These are phyloP conservation scores for Litsea cubeba DNA, from an alignment of 164 flowering plant species.

Conservation along the genomic window DNA sequence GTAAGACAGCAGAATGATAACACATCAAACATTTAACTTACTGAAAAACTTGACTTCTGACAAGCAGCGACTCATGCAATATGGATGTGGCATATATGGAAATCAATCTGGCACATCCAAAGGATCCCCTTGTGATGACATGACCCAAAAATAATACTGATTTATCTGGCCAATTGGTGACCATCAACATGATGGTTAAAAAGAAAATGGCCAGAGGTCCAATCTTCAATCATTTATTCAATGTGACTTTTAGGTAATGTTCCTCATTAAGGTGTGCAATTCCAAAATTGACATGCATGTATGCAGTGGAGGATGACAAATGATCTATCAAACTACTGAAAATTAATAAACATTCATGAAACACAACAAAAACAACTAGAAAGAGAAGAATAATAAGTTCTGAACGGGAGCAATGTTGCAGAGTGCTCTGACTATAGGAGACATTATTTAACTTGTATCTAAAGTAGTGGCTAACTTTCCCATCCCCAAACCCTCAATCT, in stretches of 20 bases:
- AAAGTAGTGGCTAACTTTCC: slow-evolving; percentile 18
- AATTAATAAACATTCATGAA: too few species aligned
- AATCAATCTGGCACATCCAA: neutral
- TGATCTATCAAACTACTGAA: neutral
- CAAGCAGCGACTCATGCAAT: neutral
- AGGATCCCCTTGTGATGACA: neutral
- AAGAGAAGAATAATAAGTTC: slow-evolving; percentile 9
- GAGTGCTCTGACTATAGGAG: slow-evolving; percentile 25
- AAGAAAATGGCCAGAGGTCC: neutral
- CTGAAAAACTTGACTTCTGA: neutral
- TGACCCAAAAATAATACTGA: neutral
- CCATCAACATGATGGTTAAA: neutral
- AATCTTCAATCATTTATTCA: neutral
- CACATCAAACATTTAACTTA: neutral
- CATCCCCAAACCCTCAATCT: slow-evolving; percentile 33
- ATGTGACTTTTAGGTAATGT: neutral
- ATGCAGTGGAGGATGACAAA: neutral
- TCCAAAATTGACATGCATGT: neutral
- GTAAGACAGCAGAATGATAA: neutral
- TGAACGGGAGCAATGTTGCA: slow-evolving; percentile 15
- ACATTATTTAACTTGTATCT: slow-evolving; percentile 21
- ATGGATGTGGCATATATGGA: neutral
- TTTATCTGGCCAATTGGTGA: neutral
- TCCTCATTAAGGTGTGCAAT: neutral
- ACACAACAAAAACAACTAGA: neutral